phyloP scores from a whole-genome alignment of 257 asterid species.

The Salvia hispanica region DNA sequence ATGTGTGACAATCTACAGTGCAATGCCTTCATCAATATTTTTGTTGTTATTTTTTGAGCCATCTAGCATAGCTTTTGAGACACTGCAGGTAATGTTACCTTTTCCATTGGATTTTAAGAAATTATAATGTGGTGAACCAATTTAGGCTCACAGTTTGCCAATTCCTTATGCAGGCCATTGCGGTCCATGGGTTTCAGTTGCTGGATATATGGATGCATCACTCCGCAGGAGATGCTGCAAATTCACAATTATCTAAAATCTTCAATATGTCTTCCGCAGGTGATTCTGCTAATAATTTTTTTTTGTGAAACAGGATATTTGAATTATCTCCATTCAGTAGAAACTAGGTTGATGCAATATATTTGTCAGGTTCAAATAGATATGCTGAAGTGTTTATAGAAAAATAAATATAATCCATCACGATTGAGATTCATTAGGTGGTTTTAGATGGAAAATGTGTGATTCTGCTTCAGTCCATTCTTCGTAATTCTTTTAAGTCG shows the following conservation, averaged over 20 bases:
- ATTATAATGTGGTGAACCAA: not conserved
- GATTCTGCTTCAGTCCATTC: not conserved
- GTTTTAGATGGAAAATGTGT: not conserved
- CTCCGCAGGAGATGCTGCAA: slow-evolving; percentile 62
- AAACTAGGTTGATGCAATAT: slow-evolving; percentile 1
- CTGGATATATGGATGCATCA: slow-evolving; percentile 87
- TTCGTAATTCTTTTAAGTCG: no score
- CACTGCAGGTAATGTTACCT: slow-evolving; percentile 66
- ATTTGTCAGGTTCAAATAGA: slow-evolving; percentile 8
- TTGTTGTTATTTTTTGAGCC: slow-evolving; percentile 92
- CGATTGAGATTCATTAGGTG: no score
- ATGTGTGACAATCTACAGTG: slow-evolving; percentile 54
- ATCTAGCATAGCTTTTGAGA: slow-evolving; percentile 91
- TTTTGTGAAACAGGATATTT: slow-evolving; percentile 7
- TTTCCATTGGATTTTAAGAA: not conserved
- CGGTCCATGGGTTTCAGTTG: slow-evolving; percentile 92
- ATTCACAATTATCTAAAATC: slow-evolving; percentile 65
- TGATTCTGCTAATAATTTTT: slow-evolving; percentile 20
- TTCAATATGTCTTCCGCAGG: slow-evolving; percentile 81
- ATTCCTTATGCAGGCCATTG: slow-evolving; percentile 68
- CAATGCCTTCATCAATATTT: slow-evolving; percentile 53
- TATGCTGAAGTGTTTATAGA: no score
- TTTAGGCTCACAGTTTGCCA: slow-evolving; percentile 35
- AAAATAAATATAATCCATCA: no score
- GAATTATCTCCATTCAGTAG: slow-evolving; percentile 4